Conservation (phyloP, 495 filamentous ascomycete genomes). For the Beverwykella pulmonaria region DNA sequence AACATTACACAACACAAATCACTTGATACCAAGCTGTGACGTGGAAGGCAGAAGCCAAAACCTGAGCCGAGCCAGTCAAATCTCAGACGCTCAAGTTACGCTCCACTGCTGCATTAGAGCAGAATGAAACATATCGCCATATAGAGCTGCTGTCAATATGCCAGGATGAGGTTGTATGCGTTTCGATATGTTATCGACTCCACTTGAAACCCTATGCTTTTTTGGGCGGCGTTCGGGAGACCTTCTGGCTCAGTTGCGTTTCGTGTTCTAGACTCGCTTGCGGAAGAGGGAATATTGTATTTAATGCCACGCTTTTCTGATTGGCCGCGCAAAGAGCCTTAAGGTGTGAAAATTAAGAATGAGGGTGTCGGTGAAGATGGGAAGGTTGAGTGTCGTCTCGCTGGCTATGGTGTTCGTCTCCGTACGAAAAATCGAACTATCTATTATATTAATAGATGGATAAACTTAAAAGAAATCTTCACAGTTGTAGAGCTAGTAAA, state of each 20-base stretch:
- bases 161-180: background rate
- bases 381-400: no score
- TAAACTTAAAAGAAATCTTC: no score
- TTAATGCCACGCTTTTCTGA: background rate
- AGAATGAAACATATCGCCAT: background rate
- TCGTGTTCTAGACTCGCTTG: background rate
- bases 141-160: background rate
- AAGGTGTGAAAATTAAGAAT: background rate
- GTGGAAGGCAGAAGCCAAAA: constrained; percentile 15
- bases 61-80: background rate
- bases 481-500: no score
- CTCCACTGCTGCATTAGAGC: background rate
- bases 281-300: background rate
- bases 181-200: constrained; percentile 25
- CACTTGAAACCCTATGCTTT: background rate
- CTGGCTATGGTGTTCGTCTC: no score
- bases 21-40: constrained; percentile 9
- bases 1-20: background rate
- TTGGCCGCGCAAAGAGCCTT: background rate
- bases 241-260: background rate
- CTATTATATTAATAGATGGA: no score
- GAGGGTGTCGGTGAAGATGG: background rate
- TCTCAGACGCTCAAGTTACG: background rate
- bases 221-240: background rate
- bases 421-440: no score